Evolutionary conservation across 768 basidiomycete species (phyloP), one percentile per base, ranked within the genome.

Genomic region (Boletus coccyginus): DNA sequence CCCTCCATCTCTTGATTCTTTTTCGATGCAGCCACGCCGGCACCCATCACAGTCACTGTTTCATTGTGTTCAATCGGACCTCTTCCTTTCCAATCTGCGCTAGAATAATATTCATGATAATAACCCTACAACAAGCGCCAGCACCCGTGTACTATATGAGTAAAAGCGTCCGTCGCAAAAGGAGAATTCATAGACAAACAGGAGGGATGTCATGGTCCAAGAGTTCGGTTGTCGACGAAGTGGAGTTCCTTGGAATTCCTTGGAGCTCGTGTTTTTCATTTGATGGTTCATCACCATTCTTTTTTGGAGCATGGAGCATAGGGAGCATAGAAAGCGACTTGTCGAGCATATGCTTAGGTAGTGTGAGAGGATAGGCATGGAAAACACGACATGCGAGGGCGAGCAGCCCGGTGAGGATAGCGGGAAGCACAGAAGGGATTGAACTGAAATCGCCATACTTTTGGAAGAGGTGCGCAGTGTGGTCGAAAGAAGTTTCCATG

Each of bases 101-200:
- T 62, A 72, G 62, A 71, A 70, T 72, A 73, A 58, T 68, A 73
- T 72, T 70, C 72, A 62, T 68, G 72, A 70, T 64, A 73, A 63
- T 72, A 72, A 59, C 65, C 76, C 77, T 77, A 77, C 73, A 74
- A 67, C 66, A 70, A 73, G 74, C 74, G 76, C 75, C 75, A 74
- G 76, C 74, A 76, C 72, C 73, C 65, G 66, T 73, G 63, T 71
- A 76, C 69, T 67, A 73, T 72, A 74, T 76, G 75, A 77, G 74
- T 70, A 73, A 77, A 70, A 66, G 46, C 56, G 70, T 68, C 65
- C 68, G 63, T 19, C 50, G 59, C 56, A 68, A n/a, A 68, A 67
- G 66, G 67, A 68, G 66, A 72, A 77, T 74, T 77, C 75, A 79
- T 74, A 74, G 77, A 80, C 78, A 74, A 74, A 79, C 78, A 77